Percentiles rank a stretch among this genome's conserved stretches.
Evolutionary conservation across 768 basidiomycete species (phyloP).

Genomic region (Naematelia aurantialba): DNA sequence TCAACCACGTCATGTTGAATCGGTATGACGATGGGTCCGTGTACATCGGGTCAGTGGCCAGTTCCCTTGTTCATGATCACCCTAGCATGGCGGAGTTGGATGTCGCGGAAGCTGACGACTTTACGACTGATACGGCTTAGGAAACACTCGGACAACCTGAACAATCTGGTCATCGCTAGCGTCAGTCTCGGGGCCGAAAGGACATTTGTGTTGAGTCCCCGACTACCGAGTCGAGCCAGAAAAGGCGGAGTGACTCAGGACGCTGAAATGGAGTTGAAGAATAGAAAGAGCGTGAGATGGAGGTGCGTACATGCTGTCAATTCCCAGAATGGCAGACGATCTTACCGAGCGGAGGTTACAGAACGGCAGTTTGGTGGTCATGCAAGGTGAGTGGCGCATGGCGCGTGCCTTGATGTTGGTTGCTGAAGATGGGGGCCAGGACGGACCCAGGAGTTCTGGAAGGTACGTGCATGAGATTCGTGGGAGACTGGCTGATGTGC

Average conservation of each 20-base stretch:
- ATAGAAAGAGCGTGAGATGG: conserved; percentile 41
- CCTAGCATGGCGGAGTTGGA: no score
- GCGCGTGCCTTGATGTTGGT: conserved; percentile 8
- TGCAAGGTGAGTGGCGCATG: conserved; percentile 52
- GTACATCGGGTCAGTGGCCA: conserved; percentile 47
- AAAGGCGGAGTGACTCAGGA: conserved; percentile 9
- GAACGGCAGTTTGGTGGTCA: conserved; percentile 53
- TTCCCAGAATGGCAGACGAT: neutral
- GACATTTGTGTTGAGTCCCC: conserved; percentile 52
- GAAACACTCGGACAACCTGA: conserved; percentile 47
- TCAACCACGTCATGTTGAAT: conserved; percentile 55
- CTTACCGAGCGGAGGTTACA: conserved; percentile 32
- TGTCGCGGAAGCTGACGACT: no score
- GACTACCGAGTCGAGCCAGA: conserved; percentile 21
- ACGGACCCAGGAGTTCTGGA: conserved; percentile 53
- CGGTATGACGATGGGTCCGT: conserved; percentile 52
- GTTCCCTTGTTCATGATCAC: no score
- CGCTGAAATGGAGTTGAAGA: conserved; percentile 9
- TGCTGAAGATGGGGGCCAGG: conserved; percentile 15
- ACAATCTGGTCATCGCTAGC: conserved; percentile 53
- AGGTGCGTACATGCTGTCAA: conserved; percentile 15
- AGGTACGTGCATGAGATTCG: conserved; percentile 40
- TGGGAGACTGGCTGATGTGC: neutral
- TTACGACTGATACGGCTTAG: no score
- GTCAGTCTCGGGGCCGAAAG: conserved; percentile 52